These are phyloP conservation scores for Cylindrodendrum hubeiense DNA, from an alignment of 2,329 filamentous ascomycete genomes.

Conservation along the genomic window DNA sequence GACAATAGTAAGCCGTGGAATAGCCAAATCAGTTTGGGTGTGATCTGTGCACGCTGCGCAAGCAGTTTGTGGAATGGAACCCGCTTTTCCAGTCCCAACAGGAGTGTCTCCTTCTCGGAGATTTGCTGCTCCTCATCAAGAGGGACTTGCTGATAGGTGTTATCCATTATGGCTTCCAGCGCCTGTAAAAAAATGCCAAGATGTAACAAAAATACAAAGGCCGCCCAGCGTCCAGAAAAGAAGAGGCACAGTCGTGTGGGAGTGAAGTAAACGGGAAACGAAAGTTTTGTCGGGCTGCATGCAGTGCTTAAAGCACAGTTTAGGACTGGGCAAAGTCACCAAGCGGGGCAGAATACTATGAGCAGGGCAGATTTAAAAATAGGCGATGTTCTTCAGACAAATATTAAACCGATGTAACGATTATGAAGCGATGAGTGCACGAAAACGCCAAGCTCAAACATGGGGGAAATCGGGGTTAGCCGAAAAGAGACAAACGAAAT, in stretches of 20 bases:
- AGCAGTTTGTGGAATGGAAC: not conserved
- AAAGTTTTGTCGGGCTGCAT: not conserved
- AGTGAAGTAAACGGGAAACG: not conserved
- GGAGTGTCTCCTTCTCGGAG: slow-evolving; percentile 28
- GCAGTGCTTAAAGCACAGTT: not conserved
- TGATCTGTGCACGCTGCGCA: not conserved
- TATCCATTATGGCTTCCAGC: not conserved
- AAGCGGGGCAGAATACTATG: not conserved
- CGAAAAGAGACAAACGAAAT: not conserved
- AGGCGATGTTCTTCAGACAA: not conserved
- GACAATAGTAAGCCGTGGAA: slow-evolving; percentile 29
- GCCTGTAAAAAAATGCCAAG: not conserved
- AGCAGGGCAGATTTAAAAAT: not conserved
- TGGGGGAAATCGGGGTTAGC: not conserved
- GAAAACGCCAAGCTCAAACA: slow-evolving; percentile 7
- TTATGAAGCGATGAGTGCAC: slow-evolving; percentile 4
- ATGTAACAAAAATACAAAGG: not conserved
- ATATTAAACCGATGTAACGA: not conserved
- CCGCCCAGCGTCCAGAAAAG: not conserved
- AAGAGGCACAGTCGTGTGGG: not conserved
- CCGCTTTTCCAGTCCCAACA: slow-evolving; percentile 11
- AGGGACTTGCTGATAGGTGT: slow-evolving; percentile 17
- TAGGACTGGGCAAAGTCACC: not conserved
- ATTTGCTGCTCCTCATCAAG: slow-evolving; percentile 29
- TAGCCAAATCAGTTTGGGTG: slow-evolving; percentile 24